phyloP scores from a whole-genome alignment of 441 rosid species.

The Hypseocharis bilobata region DNA sequence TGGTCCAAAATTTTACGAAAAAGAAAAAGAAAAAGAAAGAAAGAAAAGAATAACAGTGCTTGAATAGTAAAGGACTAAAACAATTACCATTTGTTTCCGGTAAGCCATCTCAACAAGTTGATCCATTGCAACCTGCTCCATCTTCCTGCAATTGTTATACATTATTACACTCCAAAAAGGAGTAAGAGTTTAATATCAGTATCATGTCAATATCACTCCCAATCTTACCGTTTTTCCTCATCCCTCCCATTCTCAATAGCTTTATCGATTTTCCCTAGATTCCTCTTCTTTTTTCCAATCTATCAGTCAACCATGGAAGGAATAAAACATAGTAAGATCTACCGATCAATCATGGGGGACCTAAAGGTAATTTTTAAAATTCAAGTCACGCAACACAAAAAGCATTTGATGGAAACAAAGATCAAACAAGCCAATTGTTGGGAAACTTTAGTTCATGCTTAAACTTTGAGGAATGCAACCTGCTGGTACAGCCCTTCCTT shows the following conservation, averaged over 20 bases:
- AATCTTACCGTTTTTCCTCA: slow-evolving; percentile 32
- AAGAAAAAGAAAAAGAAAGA: background rate
- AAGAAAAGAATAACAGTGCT: background rate
- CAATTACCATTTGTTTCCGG: slow-evolving; percentile 41
- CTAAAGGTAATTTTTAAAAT: background rate
- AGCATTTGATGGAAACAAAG: background rate
- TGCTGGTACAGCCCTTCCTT: slow-evolving; percentile 55
- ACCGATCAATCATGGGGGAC: background rate
- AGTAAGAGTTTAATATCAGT: background rate
- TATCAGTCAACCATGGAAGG: slow-evolving; percentile 12
- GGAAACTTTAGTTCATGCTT: background rate
- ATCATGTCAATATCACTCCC: background rate
- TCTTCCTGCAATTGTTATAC: slow-evolving; percentile 31
- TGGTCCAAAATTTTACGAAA: background rate
- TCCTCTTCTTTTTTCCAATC: slow-evolving; percentile 36
- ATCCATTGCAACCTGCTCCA: slow-evolving; percentile 48
- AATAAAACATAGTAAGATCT: background rate
- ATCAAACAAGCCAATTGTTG: background rate
- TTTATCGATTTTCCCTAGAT: slow-evolving; percentile 28
- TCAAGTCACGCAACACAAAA: background rate
- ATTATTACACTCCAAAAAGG: background rate
- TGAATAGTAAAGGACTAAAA: background rate
- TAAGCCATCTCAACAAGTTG: slow-evolving; percentile 48
- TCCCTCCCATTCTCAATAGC: slow-evolving; percentile 30
- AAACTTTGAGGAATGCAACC: slow-evolving; percentile 35